phyloP scores from a whole-genome alignment of 2,329 filamentous ascomycete genomes.

The Zymoseptoria passerinii region DNA sequence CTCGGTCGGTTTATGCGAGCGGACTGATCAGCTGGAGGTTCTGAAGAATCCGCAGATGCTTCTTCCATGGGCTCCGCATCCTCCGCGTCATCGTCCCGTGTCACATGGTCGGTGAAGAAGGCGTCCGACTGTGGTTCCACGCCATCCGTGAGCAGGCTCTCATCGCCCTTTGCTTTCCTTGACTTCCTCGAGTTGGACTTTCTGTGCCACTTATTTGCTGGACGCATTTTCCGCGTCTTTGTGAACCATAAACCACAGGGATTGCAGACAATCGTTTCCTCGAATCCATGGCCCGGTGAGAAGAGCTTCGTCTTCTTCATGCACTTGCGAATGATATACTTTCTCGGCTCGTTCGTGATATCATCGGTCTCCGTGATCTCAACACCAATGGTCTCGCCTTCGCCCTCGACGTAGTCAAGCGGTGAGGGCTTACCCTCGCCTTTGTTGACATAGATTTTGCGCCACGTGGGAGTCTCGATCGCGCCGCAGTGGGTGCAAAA shows the following conservation, averaged over 20 bases:
- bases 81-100: slow-evolving; percentile 18
- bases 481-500: slow-evolving; percentile 90
- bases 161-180: slow-evolving; percentile 22
- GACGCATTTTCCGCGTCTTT: slow-evolving; percentile 79
- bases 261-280: slow-evolving; percentile 76
- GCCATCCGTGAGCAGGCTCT: slow-evolving; percentile 20
- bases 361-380: slow-evolving; percentile 57
- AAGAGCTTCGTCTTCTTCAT: slow-evolving; percentile 45
- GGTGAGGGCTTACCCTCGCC: slow-evolving; percentile 61
- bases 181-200: slow-evolving; percentile 19
- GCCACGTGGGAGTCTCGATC: slow-evolving; percentile 94
- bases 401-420: slow-evolving; percentile 63
- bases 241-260: slow-evolving; percentile 92
- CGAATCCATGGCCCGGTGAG: slow-evolving; percentile 44
- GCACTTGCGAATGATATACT: slow-evolving; percentile 75
- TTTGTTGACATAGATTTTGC: slow-evolving; percentile 79
- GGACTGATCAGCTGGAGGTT: background rate
- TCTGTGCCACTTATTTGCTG: slow-evolving; percentile 68
- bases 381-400: slow-evolving; percentile 66
- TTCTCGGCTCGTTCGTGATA: slow-evolving; percentile 49
- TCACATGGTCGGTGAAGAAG: slow-evolving; percentile 24
- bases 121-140: slow-evolving; percentile 27
- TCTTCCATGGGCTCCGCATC: background rate
- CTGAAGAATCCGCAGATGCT: background rate
- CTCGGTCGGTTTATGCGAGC: slow-evolving; percentile 29